Evolutionary conservation across 225 moss, liverwort and hornwort species (phyloP).

Genomic region (Anthoceros angustus): DNA sequence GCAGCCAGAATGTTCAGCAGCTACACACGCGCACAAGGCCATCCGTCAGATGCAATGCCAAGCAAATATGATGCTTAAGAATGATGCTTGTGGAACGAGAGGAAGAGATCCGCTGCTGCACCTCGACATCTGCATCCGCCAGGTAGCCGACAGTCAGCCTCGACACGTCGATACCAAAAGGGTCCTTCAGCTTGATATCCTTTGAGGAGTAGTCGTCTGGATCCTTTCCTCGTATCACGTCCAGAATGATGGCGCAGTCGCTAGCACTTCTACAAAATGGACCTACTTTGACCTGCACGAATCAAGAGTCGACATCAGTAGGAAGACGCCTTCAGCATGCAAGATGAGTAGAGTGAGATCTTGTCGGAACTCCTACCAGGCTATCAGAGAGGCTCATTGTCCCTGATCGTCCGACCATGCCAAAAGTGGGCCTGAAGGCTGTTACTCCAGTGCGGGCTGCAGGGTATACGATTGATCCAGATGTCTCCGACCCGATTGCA

Average conservation of each 20-base stretch:
- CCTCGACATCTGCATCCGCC: conserved; percentile 54
- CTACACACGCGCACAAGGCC: conserved; percentile 15
- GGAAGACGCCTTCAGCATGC: neutral
- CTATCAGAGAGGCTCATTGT: conserved; percentile 40
- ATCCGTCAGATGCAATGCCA: neutral
- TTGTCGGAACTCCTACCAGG: conserved; percentile 18
- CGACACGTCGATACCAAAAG: conserved; percentile 37
- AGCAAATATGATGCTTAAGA: neutral
- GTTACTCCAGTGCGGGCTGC: conserved; percentile 36
- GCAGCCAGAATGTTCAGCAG: conserved; percentile 31
- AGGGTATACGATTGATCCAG: conserved; percentile 40
- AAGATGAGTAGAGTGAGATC: neutral
- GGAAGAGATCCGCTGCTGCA: neutral
- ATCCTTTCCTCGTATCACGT: conserved; percentile 56
- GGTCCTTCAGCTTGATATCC: conserved; percentile 38
- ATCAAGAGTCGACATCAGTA: neutral
- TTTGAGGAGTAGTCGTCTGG: conserved; percentile 42
- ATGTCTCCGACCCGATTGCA: conserved; percentile 46
- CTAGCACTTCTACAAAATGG: conserved; percentile 46
- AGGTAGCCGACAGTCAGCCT: conserved; percentile 58
- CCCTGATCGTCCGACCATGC: conserved; percentile 62
- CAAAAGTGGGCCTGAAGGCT: conserved; percentile 46
- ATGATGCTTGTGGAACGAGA: neutral
- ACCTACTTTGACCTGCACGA: conserved; percentile 45
- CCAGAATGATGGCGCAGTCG: conserved; percentile 43